phyloP scores from a whole-genome alignment of 305 asterid genomes.

The Fraxinus baroniana region DNA sequence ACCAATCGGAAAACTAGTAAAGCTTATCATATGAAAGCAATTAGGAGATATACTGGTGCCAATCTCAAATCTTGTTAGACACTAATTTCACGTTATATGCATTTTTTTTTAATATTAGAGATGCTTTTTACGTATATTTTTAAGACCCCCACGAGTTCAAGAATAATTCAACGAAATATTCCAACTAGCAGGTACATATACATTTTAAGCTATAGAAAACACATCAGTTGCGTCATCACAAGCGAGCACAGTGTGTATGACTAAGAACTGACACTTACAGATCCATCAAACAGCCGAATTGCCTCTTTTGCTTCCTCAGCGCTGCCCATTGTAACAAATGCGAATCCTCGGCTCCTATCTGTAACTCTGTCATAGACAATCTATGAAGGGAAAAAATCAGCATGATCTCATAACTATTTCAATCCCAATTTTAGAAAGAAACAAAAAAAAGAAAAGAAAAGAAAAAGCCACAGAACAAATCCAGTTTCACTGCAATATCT shows the following conservation, averaged over 20 bases:
- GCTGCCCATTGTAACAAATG: constrained; percentile 81
- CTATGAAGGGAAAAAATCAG: constrained; percentile 34
- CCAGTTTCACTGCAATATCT: background rate
- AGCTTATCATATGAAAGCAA: background rate
- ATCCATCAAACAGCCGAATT: constrained; percentile 70
- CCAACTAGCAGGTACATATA: background rate
- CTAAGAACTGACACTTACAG: constrained; percentile 52
- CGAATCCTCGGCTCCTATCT: constrained; percentile 90
- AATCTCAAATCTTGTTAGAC: background rate
- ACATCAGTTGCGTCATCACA: background rate
- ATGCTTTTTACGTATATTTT: background rate
- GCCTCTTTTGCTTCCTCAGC: constrained; percentile 84
- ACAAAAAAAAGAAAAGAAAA: background rate
- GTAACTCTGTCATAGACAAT: constrained; percentile 78
- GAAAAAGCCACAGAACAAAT: background rate
- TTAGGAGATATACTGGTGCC: background rate
- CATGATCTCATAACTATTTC: background rate
- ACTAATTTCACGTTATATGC: background rate
- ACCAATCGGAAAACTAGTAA: background rate
- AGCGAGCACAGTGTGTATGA: background rate
- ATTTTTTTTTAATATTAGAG: background rate
- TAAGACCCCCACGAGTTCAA: background rate
- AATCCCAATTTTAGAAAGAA: background rate
- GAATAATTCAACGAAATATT: background rate
- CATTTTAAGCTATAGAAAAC: background rate